These are phyloP conservation scores for Acanthamoeba lenticulata DNA, from an alignment of 208 protist species.

Conservation along the genomic window DNA sequence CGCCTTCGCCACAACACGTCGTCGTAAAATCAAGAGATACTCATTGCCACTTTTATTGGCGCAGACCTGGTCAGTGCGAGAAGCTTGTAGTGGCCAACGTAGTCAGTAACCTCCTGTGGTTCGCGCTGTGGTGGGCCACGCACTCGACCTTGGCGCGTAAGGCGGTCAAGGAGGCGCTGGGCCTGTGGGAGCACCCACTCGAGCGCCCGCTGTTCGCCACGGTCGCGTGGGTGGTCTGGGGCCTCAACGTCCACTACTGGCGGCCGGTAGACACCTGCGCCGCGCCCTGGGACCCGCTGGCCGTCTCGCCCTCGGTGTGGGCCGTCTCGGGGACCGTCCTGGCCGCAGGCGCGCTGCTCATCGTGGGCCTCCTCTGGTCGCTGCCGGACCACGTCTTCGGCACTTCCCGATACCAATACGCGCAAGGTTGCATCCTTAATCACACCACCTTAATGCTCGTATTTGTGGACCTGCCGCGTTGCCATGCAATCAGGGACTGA, in stretches of 20 bases:
- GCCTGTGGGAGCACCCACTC: slow-evolving; percentile 1
- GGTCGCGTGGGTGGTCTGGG: neutral
- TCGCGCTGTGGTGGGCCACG: slow-evolving; percentile 3
- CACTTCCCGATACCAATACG: neutral
- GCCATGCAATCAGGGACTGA: neutral
- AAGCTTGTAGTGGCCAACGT: neutral
- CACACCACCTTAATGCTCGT: neutral
- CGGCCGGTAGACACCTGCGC: neutral
- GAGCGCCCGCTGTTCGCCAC: slow-evolving; percentile 25
- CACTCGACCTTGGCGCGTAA: slow-evolving; percentile 20
- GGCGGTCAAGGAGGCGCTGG: neutral
- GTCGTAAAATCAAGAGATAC: too few relatives aligned
- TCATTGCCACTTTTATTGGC: neutral
- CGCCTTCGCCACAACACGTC: neutral
- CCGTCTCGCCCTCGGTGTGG: neutral
- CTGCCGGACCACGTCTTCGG: slow-evolving; percentile 34
- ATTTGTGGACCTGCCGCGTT: neutral
- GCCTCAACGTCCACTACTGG: slow-evolving; percentile 16
- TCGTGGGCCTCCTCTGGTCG: slow-evolving; percentile 3
- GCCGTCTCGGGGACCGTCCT: neutral
- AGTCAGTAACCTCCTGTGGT: neutral
- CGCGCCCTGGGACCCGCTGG: neutral
- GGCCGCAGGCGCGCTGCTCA: neutral
- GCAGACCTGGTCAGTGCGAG: neutral
- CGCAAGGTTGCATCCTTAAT: neutral